These are phyloP conservation scores for Globisporangium spiculum DNA, from an alignment of 352 stramenopile genomes.

Conservation along the genomic window DNA sequence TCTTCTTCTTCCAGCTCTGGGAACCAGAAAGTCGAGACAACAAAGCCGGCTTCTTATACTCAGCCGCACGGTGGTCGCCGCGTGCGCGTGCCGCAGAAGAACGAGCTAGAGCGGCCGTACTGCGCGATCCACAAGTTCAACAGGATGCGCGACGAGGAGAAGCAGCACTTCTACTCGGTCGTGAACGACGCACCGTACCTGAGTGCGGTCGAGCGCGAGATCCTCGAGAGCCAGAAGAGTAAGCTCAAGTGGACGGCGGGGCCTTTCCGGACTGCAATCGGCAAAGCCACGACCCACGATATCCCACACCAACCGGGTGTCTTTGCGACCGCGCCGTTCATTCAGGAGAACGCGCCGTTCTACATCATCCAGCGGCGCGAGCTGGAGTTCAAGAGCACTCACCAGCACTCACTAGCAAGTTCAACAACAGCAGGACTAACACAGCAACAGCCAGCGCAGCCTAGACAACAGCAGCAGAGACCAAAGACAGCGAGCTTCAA, in stretches of 20 bases:
- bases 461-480: background rate
- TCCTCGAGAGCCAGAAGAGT: constrained; percentile 48
- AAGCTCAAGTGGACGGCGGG: constrained; percentile 74
- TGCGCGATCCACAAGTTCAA: constrained; percentile 61
- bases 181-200: constrained; percentile 79
- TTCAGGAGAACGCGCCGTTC: constrained; percentile 47
- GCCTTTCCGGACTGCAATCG: constrained; percentile 60
- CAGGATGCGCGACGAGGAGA: constrained; percentile 35
- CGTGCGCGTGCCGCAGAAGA: constrained; percentile 61
- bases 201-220: constrained; percentile 45
- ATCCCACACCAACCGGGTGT: constrained; percentile 43
- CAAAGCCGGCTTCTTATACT: background rate
- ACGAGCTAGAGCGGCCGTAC: constrained; percentile 67
- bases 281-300: constrained; percentile 60
- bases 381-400: constrained; percentile 24
- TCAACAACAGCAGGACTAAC: background rate
- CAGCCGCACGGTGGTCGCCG: constrained; percentile 13
- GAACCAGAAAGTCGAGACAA: background rate
- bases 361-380: constrained; percentile 60
- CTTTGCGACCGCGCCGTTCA: constrained; percentile 50
- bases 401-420: background rate
- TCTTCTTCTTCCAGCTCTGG: background rate
- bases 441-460: constrained; percentile 3
- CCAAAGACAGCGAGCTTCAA: constrained; percentile 12
- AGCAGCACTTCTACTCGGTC: constrained; percentile 64